Percentiles rank a stretch among this genome's conserved stretches.
phyloP scores from a whole-genome alignment of 2,329 filamentous ascomycete genomes.

The Verticillium dahliae region DNA sequence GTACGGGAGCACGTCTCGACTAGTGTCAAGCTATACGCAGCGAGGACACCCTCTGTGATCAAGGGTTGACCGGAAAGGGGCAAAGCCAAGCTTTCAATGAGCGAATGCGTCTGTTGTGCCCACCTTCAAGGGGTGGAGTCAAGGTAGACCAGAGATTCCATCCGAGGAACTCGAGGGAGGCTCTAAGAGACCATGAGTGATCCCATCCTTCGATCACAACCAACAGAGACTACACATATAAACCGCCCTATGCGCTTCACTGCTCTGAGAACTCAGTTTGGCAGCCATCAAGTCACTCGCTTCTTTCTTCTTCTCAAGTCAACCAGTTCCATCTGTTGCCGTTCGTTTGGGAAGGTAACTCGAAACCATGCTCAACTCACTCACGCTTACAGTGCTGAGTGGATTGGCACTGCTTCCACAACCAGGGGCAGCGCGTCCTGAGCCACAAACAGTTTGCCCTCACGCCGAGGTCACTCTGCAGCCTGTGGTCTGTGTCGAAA shows the following conservation, averaged over 20 bases:
- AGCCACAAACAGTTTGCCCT: background rate
- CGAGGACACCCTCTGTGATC: background rate
- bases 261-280: background rate
- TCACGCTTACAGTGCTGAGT: background rate
- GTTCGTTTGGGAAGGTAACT: background rate
- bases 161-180: background rate
- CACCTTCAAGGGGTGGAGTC: background rate
- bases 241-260: background rate
- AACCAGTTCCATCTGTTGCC: background rate
- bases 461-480: background rate
- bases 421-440: background rate
- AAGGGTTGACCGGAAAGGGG: background rate
- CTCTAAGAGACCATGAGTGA: background rate
- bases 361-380: background rate
- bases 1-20: background rate
- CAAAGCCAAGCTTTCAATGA: background rate
- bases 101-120: background rate
- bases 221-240: background rate
- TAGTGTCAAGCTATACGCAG: background rate
- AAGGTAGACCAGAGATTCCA: background rate
- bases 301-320: background rate
- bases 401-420: background rate
- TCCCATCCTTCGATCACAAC: background rate
- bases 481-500: background rate
- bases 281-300: background rate